These are phyloP conservation scores for Syzygium aqueum DNA, from an alignment of 345 rosid species.

Conservation along the genomic window DNA sequence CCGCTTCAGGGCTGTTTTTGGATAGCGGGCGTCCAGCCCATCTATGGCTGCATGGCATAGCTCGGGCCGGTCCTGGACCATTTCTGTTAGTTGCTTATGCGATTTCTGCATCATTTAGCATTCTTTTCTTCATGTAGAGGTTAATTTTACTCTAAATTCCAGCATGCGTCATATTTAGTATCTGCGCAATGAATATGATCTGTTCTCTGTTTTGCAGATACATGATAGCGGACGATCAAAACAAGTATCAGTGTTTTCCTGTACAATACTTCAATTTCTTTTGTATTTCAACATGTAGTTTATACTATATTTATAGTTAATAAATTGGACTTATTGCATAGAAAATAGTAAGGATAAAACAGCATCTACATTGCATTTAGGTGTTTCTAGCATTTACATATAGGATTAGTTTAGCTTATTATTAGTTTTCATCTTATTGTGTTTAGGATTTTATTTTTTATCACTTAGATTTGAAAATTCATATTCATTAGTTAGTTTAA, in stretches of 20 bases:
- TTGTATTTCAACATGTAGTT: not conserved
- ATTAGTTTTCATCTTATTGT: not conserved
- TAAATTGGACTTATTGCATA: not conserved
- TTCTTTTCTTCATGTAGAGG: not conserved
- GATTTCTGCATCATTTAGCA: not conserved
- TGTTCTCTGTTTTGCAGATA: accelerated
- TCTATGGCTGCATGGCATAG: not conserved
- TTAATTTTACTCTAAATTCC: not conserved
- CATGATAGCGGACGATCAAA: not conserved
- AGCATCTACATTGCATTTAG: not conserved
- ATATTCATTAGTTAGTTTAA: not conserved
- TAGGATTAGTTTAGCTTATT: not conserved
- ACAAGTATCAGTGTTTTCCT: accelerated
- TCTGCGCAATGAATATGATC: accelerated
- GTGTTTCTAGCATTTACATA: not conserved
- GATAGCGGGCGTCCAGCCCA: not conserved
- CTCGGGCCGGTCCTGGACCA: not conserved
- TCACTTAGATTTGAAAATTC: not conserved
- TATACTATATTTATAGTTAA: too few species aligned
- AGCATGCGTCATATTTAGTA: not conserved
- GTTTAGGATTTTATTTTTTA: not conserved
- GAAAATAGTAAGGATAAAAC: too few species aligned
- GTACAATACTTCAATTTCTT: too few species aligned
- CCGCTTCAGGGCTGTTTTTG: not conserved
- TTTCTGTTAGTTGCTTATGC: not conserved